These are phyloP conservation scores for Parathielavia hyrcaniae DNA, from an alignment of 495 filamentous ascomycete species.

Conservation along the genomic window DNA sequence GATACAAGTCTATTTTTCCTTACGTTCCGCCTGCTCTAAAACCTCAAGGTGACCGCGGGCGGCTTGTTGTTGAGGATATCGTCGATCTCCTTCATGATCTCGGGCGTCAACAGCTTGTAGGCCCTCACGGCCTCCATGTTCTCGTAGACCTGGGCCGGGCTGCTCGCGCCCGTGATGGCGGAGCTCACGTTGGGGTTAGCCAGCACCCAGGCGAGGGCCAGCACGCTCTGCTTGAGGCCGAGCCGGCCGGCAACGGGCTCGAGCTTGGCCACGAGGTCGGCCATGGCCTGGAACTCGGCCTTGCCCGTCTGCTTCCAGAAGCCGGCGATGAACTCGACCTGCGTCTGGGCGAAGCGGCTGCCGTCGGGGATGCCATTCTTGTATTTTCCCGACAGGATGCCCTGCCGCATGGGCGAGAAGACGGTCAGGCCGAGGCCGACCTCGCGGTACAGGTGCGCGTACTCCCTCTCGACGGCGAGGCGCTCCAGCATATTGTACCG, in stretches of 20 bases:
- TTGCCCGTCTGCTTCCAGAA: constrained; percentile 42
- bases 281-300: constrained; percentile 42
- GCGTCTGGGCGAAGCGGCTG: constrained; percentile 46
- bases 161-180: constrained; percentile 72
- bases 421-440: constrained; percentile 66
- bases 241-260: constrained; percentile 63
- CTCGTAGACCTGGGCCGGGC: constrained; percentile 65
- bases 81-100: constrained; percentile 65
- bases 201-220: constrained; percentile 74
- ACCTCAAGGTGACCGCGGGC: constrained; percentile 26
- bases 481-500: constrained; percentile 54
- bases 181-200: constrained; percentile 68
- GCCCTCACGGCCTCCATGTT: constrained; percentile 58
- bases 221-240: constrained; percentile 55
- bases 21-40: neutral
- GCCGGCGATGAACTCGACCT: constrained; percentile 43
- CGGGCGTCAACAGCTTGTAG: constrained; percentile 55
- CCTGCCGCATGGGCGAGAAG: constrained; percentile 65
- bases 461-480: constrained; percentile 57
- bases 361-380: constrained; percentile 58
- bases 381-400: constrained; percentile 78
- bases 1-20: neutral
- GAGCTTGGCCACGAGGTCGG: constrained; percentile 43
- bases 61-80: constrained; percentile 32
- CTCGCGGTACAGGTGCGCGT: constrained; percentile 54